A percentile compares a stretch with the other conserved stretches of the same genome.
Conservation (phyloP, 2,329 filamentous ascomycete species). For the Penicillium sp. region DNA sequence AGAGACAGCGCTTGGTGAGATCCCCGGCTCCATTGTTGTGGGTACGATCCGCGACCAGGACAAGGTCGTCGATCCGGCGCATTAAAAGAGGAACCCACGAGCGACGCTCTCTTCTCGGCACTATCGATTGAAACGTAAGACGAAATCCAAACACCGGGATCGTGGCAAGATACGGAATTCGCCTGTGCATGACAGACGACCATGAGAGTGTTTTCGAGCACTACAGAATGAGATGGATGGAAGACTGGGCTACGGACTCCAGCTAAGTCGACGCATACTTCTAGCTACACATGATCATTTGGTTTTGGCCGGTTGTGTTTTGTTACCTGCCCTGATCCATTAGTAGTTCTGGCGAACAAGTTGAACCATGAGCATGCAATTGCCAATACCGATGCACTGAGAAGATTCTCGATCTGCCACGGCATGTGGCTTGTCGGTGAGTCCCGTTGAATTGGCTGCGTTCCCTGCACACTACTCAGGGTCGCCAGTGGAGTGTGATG, state of each 20-base stretch:
- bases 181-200: background rate
- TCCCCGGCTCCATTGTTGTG: conserved; percentile 42
- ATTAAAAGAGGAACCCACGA: conserved; percentile 26
- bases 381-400: background rate
- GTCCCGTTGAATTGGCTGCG: conserved; percentile 15
- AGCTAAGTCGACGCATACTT: conserved; percentile 49
- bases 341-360: conserved; percentile 41
- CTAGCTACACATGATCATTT: conserved; percentile 38
- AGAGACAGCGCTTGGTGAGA: conserved; percentile 44
- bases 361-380: background rate
- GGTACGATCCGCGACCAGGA: conserved; percentile 44
- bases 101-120: background rate
- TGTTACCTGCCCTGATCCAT: conserved; percentile 43
- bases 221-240: background rate
- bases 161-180: background rate
- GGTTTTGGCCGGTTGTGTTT: conserved; percentile 29
- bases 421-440: conserved; percentile 14
- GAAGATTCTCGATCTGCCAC: conserved; percentile 4
- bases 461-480: conserved; percentile 10
- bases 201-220: background rate
- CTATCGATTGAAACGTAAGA: background rate
- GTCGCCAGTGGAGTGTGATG: conserved; percentile 15
- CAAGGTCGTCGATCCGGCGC: conserved; percentile 42
- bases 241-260: conserved; percentile 30
- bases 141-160: background rate